Evolutionary conservation across 129 eudicot genomes (phyloP).

Genomic region (Scalesia atractyloides): DNA sequence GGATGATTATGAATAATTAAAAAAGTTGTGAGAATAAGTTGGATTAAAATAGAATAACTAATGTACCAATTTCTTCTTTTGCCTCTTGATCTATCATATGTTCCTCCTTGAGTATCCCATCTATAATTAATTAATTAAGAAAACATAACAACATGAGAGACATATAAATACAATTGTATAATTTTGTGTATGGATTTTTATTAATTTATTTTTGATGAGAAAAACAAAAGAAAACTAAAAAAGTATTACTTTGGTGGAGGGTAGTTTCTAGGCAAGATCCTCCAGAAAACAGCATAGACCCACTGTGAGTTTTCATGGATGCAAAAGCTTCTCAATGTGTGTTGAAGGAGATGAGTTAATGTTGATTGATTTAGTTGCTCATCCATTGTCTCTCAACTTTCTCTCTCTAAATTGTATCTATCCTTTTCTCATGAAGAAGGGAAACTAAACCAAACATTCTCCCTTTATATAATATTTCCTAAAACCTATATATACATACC

Average conservation of each 20-base stretch:
- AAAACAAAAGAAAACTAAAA: neutral
- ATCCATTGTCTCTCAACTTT: slow-evolving; percentile 54
- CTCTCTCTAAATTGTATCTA: slow-evolving; percentile 22
- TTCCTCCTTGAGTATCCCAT: slow-evolving; percentile 99
- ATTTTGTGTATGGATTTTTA: neutral
- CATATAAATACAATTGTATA: neutral
- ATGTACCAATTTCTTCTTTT: slow-evolving; percentile 91
- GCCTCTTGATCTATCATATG: slow-evolving; percentile 97
- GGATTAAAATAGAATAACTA: neutral
- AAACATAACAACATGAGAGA: neutral
- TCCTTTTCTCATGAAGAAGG: slow-evolving; percentile 24
- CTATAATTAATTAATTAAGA: slow-evolving; percentile 38
- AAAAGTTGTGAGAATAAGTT: neutral
- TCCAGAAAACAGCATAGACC: slow-evolving; percentile 99
- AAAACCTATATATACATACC: too few species aligned
- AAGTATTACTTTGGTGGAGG: slow-evolving; percentile 88
- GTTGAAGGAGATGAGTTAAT: slow-evolving; percentile 96
- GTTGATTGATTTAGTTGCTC: slow-evolving; percentile 83
- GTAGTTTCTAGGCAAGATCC: slow-evolving; percentile 96
- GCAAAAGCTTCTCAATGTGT: slow-evolving; percentile 95
- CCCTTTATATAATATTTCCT: slow-evolving; percentile 20
- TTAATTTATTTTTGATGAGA: neutral
- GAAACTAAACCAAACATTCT: slow-evolving; percentile 40
- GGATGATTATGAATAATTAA: neutral
- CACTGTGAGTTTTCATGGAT: slow-evolving; percentile 90